These are phyloP conservation scores for Craterostigma plantagineum DNA, from an alignment of 257 asterid genomes.

Conservation along the genomic window DNA sequence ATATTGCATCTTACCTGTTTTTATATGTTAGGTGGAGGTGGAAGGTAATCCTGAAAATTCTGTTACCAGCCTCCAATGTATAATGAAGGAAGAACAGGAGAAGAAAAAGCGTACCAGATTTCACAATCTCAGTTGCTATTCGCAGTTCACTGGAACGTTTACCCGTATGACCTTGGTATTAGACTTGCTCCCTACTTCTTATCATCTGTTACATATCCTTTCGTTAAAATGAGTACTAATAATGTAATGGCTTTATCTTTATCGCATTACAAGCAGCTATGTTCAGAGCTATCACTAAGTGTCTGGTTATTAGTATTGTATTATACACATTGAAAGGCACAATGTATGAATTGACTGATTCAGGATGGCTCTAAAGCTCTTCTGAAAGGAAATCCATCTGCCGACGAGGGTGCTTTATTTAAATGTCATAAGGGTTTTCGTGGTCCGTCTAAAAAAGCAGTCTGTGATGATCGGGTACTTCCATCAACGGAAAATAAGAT, in stretches of 20 bases:
- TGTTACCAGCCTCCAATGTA: conserved; percentile 37
- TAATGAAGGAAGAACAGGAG: conserved; percentile 63
- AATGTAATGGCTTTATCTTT: background rate
- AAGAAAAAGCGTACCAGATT: conserved; percentile 41
- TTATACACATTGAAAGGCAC: background rate
- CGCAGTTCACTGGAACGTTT: conserved; percentile 76
- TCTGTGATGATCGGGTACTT: conserved; percentile 52
- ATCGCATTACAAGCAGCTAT: background rate
- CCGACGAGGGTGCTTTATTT: conserved; percentile 34
- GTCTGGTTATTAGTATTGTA: background rate
- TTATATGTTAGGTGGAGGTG: conserved; percentile 31
- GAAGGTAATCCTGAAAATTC: conserved; percentile 32
- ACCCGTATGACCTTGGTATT: conserved; percentile 72
- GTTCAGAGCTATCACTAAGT: background rate
- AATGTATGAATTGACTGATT: conserved; percentile 2
- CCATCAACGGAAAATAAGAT: conserved; percentile 41
- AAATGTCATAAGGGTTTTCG: conserved; percentile 50
- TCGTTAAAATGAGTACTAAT: background rate
- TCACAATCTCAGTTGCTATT: conserved; percentile 39
- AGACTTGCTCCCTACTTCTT: background rate
- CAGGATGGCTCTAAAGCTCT: conserved; percentile 96
- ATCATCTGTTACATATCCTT: no score
- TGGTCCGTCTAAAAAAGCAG: conserved; percentile 53
- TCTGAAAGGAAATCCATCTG: conserved; percentile 73
- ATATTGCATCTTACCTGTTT: conserved; percentile 8